Evolutionary conservation across 257 asterid genomes (phyloP).

Genomic region (Nicotiana sylvestris): DNA sequence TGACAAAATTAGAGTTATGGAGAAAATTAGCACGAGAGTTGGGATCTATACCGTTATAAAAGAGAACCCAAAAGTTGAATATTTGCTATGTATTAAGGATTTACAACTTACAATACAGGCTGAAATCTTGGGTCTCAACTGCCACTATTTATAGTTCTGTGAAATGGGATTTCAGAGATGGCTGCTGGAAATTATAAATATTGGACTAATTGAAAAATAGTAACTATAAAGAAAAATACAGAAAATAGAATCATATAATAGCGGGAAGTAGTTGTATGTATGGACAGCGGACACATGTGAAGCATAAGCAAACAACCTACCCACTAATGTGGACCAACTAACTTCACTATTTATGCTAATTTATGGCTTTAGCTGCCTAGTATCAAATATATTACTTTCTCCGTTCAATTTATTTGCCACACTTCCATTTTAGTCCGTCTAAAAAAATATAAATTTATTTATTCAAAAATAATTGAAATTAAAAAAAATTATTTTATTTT

Average conservation of each 20-base stretch:
- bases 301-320: conserved; percentile 6
- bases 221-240: background rate
- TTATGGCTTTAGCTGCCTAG: background rate
- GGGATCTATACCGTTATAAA: conserved; percentile 34
- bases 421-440: too few relatives aligned
- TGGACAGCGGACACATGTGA: background rate
- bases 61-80: conserved; percentile 8
- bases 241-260: background rate
- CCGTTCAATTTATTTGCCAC: too few relatives aligned
- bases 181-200: background rate
- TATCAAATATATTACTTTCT: background rate
- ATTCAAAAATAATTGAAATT: too few relatives aligned
- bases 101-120: background rate
- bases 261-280: conserved; percentile 13
- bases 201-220: background rate
- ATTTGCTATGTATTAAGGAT: background rate
- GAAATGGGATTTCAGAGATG: background rate
- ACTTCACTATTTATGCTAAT: conserved; percentile 18
- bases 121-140: conserved; percentile 13
- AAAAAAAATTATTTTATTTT: too few relatives aligned
- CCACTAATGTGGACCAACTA: conserved; percentile 20
- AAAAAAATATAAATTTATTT: too few relatives aligned
- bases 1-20: background rate
- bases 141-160: conserved; percentile 38
- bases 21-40: background rate